Conservation (phyloP, 306 rosid genomes). For the Corylus avellana region DNA sequence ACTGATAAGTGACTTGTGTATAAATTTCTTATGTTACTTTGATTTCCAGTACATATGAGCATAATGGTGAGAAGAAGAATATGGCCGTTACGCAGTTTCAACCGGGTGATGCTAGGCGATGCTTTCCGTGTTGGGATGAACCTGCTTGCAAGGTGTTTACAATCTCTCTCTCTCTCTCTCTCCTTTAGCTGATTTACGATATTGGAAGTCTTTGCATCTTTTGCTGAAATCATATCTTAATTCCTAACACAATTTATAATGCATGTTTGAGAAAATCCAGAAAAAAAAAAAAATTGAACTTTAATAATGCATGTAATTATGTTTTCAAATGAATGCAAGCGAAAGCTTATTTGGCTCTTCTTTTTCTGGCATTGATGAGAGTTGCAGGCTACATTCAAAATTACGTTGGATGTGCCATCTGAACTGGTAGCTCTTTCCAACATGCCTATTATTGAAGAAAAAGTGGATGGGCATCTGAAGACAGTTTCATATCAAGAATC, state of each 20-base stretch:
- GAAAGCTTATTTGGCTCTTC: background rate
- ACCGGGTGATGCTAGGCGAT: constrained; percentile 94
- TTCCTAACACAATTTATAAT: background rate
- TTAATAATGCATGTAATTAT: no score
- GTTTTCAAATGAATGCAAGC: background rate
- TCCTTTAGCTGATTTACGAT: background rate
- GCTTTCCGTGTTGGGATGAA: constrained; percentile 99
- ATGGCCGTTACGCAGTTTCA: constrained; percentile 99
- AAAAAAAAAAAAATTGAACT: no score
- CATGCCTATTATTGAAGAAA: constrained; percentile 87
- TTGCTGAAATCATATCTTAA: background rate
- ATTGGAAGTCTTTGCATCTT: background rate
- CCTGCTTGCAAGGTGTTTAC: constrained; percentile 84
- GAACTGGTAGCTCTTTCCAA: constrained; percentile 85
- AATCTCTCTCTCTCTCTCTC: constrained; percentile 14
- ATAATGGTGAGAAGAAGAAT: constrained; percentile 80
- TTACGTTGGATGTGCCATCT: constrained; percentile 81
- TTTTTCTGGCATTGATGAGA: constrained; percentile 15
- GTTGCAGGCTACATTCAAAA: constrained; percentile 88
- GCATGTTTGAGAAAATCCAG: no score
- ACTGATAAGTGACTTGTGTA: no score
- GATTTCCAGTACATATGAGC: constrained; percentile 59
- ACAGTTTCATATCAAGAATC: constrained; percentile 55
- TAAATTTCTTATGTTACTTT: no score
- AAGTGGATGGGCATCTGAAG: constrained; percentile 40